phyloP scores from a whole-genome alignment of 768 basidiomycete species.

The Guyanaporus albipodus region DNA sequence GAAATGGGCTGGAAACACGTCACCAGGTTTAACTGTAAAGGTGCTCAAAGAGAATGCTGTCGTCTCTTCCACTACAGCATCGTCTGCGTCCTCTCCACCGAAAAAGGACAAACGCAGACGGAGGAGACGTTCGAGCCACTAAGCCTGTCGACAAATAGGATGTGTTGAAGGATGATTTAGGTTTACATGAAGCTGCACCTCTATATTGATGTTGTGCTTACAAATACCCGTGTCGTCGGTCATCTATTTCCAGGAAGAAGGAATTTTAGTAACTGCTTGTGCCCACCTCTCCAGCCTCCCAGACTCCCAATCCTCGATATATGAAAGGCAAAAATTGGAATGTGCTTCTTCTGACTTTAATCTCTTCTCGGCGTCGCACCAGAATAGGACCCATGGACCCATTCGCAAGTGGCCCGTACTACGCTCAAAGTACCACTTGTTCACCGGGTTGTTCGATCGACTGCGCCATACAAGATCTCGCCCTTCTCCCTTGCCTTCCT shows the following conservation, averaged over 20 bases:
- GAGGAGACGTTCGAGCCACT: conserved; percentile 29
- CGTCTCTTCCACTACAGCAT: conserved; percentile 24
- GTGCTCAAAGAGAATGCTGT: conserved; percentile 37
- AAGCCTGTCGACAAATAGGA: neutral
- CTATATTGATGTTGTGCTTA: neutral
- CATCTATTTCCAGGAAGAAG: conserved; percentile 69
- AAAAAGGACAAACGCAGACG: conserved; percentile 30
- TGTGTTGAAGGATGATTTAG: neutral
- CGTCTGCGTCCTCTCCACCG: conserved; percentile 26
- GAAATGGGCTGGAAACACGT: conserved; percentile 42
- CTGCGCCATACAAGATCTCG: conserved; percentile 95
- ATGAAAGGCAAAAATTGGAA: conserved; percentile 61
- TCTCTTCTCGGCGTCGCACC: conserved; percentile 95
- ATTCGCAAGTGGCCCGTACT: conserved; percentile 85
- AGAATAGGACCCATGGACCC: conserved; percentile 91
- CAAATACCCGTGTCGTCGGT: conserved; percentile 1
- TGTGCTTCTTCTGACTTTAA: conserved; percentile 66
- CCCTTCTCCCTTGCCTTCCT: conserved; percentile 85
- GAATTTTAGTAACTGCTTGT: conserved; percentile 61
- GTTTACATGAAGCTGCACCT: neutral
- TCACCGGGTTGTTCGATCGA: conserved; percentile 89
- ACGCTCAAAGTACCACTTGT: conserved; percentile 99
- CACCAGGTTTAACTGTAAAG: conserved; percentile 14
- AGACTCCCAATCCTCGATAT: conserved; percentile 72
- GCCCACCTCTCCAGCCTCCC: conserved; percentile 71